Evolutionary conservation across 192 early-diverging fungal genomes (phyloP).

Genomic region (Gonapodya prolifera): DNA sequence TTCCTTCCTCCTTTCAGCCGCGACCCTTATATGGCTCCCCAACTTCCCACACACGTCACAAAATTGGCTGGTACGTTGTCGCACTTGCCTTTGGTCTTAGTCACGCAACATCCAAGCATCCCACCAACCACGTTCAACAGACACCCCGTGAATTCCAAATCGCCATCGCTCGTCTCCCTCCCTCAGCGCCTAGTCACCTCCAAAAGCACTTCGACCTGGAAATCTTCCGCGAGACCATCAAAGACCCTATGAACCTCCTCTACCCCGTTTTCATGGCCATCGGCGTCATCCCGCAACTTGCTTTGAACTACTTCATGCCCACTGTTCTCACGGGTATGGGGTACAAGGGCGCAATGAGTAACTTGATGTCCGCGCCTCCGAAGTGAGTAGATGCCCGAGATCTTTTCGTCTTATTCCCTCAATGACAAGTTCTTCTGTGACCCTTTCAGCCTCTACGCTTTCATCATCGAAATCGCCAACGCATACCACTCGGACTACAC

Average conservation of each 20-base stretch:
- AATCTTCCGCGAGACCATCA: neutral
- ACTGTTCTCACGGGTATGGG: neutral
- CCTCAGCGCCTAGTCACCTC: neutral
- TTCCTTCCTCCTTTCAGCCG: neutral
- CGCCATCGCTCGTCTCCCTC: neutral
- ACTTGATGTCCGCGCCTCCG: neutral
- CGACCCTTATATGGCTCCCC: neutral
- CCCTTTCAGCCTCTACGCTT: neutral
- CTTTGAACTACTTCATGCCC: neutral
- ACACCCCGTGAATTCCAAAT: neutral
- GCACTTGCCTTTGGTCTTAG: neutral
- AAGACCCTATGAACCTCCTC: neutral
- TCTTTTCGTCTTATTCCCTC: neutral
- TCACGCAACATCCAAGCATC: no score
- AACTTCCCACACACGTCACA: neutral
- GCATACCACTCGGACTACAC: neutral
- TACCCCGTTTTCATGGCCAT: neutral
- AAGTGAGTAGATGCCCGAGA: neutral
- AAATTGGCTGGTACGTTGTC: neutral
- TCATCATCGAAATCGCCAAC: neutral
- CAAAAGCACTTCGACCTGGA: neutral
- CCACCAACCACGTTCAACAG: no score
- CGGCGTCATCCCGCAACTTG: neutral
- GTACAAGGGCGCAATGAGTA: neutral
- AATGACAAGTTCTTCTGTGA: neutral